Base-by-base conservation (phyloP, 495 filamentous ascomycete species). In the Xylaria cubensis region DNA sequence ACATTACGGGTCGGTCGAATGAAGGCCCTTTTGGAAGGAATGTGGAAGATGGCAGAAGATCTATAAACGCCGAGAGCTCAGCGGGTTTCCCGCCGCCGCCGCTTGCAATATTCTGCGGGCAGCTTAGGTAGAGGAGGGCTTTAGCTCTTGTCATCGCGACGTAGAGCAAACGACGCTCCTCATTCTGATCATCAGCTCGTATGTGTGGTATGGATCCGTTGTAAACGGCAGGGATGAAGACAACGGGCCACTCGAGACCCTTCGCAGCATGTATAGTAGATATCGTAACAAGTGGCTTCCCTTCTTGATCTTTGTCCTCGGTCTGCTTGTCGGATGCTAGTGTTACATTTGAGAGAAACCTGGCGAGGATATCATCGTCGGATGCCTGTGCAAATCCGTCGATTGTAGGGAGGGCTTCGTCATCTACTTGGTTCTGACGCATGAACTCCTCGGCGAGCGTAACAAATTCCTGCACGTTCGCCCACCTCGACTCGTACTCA, bases 121-220 rank as follows among this genome's bases (percentile, higher is more conserved):
- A 92, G 76, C 94, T 97, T 64, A 98, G 86, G 75, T 98, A 98
- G n/a, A 99, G 85, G 42, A 99, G 82, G 8, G 89, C 91, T 79
- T 98, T 91, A 1, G 97, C 96, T 82, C 96, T 86, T 5, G 97
- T 99, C 97, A 99, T 99, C 9, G 95, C 97, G 7, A 99, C 97
- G 79, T 98, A 99, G 0, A 99, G 86, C 64, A 99, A 81, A 64
- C 97, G 84, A 71, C 97, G 85, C 78, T 99, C 97, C 80, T 99
- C 97, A 70, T 95, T 92, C 19, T 85, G 84, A 76, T 98, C 94
- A 61, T 99, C 97, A 13, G 94, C 89, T 72, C 96, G 87, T n/a
- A 91, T 92, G 81, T 99, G 97, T 2, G 97, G 97, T 67, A 98
- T 98, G 21, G 91, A 96, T 17, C 95, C 95, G 42, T 96, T 89